These are phyloP conservation scores for Phoenix roebelenii DNA, from an alignment of 176 grass and related monocot species.

Conservation along the genomic window DNA sequence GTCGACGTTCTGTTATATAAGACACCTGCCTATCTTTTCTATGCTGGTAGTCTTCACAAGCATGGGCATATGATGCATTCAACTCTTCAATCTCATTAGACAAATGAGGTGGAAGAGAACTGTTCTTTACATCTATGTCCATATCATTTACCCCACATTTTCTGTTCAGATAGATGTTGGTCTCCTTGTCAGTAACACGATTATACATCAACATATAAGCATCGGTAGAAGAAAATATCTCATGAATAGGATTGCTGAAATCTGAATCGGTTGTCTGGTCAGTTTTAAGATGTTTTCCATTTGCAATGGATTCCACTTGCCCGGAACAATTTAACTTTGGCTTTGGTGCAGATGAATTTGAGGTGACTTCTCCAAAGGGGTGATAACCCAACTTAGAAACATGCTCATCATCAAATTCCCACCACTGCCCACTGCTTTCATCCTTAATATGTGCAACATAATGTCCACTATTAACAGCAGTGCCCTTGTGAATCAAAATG, in stretches of 20 bases:
- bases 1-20: conserved; percentile 57
- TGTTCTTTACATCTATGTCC: conserved; percentile 13
- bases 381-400: conserved; percentile 82
- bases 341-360: conserved; percentile 42
- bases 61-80: conserved; percentile 55
- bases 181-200: conserved; percentile 28
- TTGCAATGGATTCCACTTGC: conserved; percentile 13
- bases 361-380: conserved; percentile 72
- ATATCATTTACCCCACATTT: conserved; percentile 5
- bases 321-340: conserved; percentile 18
- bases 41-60: conserved; percentile 58
- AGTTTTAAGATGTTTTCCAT: conserved; percentile 28
- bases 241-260: conserved; percentile 14
- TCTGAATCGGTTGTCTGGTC: conserved; percentile 18
- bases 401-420: conserved; percentile 99
- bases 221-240: conserved; percentile 92
- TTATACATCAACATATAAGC: conserved; percentile 99
- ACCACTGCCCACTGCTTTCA: conserved; percentile 79
- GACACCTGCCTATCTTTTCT: conserved; percentile 59
- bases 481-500: conserved; percentile 97
- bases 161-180: conserved; percentile 21
- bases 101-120: conserved; percentile 56
- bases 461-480: conserved; percentile 90
- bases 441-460: conserved; percentile 99
- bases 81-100: conserved; percentile 51